phyloP scores from a whole-genome alignment of 352 stramenopile genomes.

The Phytophthora agathidicida region DNA sequence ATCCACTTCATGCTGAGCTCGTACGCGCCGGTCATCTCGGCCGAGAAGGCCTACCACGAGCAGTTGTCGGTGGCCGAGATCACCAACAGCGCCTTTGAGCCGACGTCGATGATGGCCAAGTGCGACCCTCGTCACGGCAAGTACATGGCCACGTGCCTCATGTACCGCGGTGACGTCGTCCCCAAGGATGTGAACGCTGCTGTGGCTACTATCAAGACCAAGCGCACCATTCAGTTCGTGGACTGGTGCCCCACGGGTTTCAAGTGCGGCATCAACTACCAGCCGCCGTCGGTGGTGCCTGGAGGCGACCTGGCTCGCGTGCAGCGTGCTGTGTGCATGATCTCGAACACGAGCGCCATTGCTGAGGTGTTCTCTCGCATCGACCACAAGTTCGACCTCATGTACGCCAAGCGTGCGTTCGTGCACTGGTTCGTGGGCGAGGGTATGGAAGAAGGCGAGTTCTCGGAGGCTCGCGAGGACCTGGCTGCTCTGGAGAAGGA shows the following conservation, averaged over 20 bases:
- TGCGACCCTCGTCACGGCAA: slow-evolving; percentile 98
- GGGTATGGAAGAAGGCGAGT: slow-evolving; percentile 99
- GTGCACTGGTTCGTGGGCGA: slow-evolving; percentile 99
- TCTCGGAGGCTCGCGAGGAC: slow-evolving; percentile 99
- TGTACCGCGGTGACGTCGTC: slow-evolving; percentile 98
- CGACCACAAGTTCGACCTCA: slow-evolving; percentile 38
- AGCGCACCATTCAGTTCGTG: slow-evolving; percentile 99
- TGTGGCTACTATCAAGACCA: slow-evolving; percentile 99
- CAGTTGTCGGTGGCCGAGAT: slow-evolving; percentile 96
- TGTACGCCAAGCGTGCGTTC: slow-evolving; percentile 88
- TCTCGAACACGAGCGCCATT: slow-evolving; percentile 99
- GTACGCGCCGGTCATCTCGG: slow-evolving; percentile 96
- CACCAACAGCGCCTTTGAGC: slow-evolving; percentile 96
- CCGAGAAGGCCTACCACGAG: slow-evolving; percentile 96
- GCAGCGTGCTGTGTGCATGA: slow-evolving; percentile 98
- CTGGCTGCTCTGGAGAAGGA: slow-evolving; percentile 85
- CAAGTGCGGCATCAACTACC: slow-evolving; percentile 91
- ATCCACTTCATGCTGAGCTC: slow-evolving; percentile 98
- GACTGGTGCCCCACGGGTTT: slow-evolving; percentile 99
- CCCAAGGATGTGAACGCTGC: slow-evolving; percentile 96
- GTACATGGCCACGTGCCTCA: slow-evolving; percentile 99
- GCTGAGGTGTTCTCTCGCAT: slow-evolving; percentile 63
- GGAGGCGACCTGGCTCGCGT: slow-evolving; percentile 97
- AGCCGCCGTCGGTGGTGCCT: slow-evolving; percentile 93
- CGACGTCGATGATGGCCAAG: slow-evolving; percentile 97